Evolutionary conservation across 306 rosid species (phyloP).

Genomic region (Quercus alba): DNA sequence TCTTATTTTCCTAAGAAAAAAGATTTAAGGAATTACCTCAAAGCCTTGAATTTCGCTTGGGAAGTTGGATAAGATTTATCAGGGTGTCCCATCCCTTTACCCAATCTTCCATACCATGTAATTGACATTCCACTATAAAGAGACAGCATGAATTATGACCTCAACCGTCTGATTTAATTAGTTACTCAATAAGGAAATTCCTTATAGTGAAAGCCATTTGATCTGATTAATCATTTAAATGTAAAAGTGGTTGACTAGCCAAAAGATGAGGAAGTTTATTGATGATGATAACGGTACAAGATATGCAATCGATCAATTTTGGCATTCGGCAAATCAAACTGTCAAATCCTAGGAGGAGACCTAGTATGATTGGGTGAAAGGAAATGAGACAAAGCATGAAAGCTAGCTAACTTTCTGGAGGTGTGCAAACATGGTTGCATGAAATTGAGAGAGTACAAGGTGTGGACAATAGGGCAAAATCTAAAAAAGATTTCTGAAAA

Average conservation of each 20-base stretch:
- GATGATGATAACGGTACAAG: neutral
- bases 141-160: neutral
- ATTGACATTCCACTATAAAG: neutral
- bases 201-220: neutral
- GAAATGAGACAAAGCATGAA: constrained; percentile 20
- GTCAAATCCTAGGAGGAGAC: constrained; percentile 19
- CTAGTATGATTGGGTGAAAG: constrained; percentile 9
- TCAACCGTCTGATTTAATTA: neutral
- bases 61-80: neutral
- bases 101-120: constrained; percentile 3
- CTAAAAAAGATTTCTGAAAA: neutral
- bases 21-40: neutral
- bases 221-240: constrained; percentile 25
- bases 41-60: neutral
- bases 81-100: neutral
- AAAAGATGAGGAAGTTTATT: neutral
- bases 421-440: constrained; percentile 21
- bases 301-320: neutral
- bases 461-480: constrained; percentile 11
- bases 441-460: constrained; percentile 14
- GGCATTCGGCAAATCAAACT: constrained; percentile 29
- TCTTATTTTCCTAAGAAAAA: neutral
- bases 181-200: neutral
- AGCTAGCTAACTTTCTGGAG: constrained; percentile 5
- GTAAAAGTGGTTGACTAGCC: neutral